These are phyloP conservation scores for Fusarium coffeatum DNA, from an alignment of 2,329 filamentous ascomycete genomes.

Conservation along the genomic window DNA sequence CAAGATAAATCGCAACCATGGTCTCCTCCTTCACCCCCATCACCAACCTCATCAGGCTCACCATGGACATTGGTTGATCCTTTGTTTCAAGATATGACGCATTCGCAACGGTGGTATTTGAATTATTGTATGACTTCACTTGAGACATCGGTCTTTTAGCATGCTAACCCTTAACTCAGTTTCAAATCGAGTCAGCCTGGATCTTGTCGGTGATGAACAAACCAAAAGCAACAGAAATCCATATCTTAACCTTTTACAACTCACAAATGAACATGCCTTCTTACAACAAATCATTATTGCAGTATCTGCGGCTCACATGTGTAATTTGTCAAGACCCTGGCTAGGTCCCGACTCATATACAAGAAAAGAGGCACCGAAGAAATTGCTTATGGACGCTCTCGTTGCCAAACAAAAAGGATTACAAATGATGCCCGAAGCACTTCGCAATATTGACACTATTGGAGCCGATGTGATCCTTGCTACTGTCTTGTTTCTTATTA, in stretches of 20 bases:
- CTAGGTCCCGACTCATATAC: slow-evolving; percentile 44
- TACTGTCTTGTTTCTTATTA: slow-evolving; percentile 61
- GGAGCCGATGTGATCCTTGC: slow-evolving; percentile 57
- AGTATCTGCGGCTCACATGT: slow-evolving; percentile 60
- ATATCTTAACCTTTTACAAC: slow-evolving; percentile 57
- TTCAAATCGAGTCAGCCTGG: slow-evolving; percentile 60
- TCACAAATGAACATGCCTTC: slow-evolving; percentile 54
- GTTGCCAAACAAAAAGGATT: slow-evolving; percentile 59
- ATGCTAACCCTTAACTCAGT: slow-evolving; percentile 49
- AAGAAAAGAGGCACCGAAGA: slow-evolving; percentile 47
- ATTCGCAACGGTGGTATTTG: slow-evolving; percentile 56
- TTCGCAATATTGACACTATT: slow-evolving; percentile 52
- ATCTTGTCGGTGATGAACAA: slow-evolving; percentile 61
- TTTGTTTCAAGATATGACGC: slow-evolving; percentile 64
- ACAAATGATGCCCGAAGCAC: slow-evolving; percentile 53
- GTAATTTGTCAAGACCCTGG: slow-evolving; percentile 47
- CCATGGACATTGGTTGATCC: slow-evolving; percentile 57
- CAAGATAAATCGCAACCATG: slow-evolving; percentile 17
- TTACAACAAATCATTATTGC: slow-evolving; percentile 60
- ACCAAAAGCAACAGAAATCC: slow-evolving; percentile 56
- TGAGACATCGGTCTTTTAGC: not conserved
- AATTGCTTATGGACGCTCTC: slow-evolving; percentile 55
- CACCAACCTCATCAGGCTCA: slow-evolving; percentile 27
- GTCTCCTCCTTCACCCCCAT: slow-evolving; percentile 36
- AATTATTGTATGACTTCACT: slow-evolving; percentile 51